Conservation (phyloP, 2,329 filamentous ascomycete genomes). For the Salinomyces thailandicus region DNA sequence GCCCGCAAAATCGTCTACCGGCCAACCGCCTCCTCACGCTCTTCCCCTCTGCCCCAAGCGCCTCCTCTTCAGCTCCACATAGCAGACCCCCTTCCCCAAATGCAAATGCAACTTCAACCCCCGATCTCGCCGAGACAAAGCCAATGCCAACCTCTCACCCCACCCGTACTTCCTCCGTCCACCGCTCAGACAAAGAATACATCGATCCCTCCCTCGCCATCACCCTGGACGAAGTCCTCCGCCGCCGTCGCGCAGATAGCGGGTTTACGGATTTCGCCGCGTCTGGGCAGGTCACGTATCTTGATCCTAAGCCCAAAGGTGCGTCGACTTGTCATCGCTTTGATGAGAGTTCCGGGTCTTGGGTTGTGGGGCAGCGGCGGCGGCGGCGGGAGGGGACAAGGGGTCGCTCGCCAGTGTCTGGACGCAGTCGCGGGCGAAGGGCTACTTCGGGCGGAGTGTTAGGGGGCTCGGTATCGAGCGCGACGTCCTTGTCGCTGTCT, state of each 20-base stretch:
- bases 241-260: slow-evolving; percentile 6
- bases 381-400: too few species aligned
- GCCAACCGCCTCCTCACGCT: slow-evolving; percentile 60
- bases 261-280: slow-evolving; percentile 9
- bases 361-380: slow-evolving; percentile 29
- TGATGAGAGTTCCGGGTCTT: slow-evolving; percentile 35
- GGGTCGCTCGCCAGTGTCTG: too few species aligned
- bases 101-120: slow-evolving; percentile 2
- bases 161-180: slow-evolving; percentile 30
- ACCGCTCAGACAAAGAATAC: slow-evolving; percentile 37
- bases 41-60: slow-evolving; percentile 45
- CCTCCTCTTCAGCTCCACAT: slow-evolving; percentile 3
- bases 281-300: slow-evolving; percentile 23
- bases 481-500: too few species aligned
- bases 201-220: slow-evolving; percentile 37
- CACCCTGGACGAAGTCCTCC: slow-evolving; percentile 32
- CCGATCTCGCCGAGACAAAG: slow-evolving; percentile 8
- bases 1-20: slow-evolving; percentile 61
- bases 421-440: too few species aligned
- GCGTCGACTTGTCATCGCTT: slow-evolving; percentile 34
- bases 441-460: too few species aligned
- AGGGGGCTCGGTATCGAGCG: too few species aligned
- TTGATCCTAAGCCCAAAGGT: slow-evolving; percentile 28
- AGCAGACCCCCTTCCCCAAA: neutral
- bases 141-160: slow-evolving; percentile 25